A percentile compares a stretch with the other conserved stretches of the same genome.
Conservation (phyloP, 2,329 filamentous ascomycete species). For the Zymoseptoria ardabiliae region DNA sequence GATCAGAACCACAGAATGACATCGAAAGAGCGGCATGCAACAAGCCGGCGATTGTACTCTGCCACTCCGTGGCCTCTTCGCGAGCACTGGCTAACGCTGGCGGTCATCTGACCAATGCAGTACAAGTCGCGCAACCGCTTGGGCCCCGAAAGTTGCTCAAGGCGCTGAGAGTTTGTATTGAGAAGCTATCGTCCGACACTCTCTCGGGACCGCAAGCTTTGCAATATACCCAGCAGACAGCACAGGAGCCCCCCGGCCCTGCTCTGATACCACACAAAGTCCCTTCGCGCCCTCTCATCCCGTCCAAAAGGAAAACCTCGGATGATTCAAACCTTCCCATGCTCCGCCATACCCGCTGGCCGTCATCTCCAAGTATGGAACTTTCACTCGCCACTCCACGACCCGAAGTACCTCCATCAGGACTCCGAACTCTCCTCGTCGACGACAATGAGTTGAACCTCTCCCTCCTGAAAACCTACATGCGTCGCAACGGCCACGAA, state of each 20-base stretch:
- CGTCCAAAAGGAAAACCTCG: background rate
- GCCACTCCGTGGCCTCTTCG: background rate
- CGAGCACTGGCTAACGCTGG: background rate
- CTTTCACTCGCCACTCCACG: background rate
- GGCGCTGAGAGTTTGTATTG: conserved; percentile 5
- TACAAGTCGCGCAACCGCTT: conserved; percentile 5
- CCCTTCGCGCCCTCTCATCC: background rate
- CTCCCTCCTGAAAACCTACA: conserved; percentile 20
- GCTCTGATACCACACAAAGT: background rate
- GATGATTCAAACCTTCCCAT: background rate
- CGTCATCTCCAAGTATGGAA: background rate
- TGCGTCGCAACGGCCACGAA: conserved; percentile 28
- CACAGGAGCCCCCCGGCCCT: background rate
- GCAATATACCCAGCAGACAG: background rate
- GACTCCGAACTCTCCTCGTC: conserved; percentile 19
- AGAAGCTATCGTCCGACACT: background rate
- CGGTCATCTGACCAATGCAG: background rate
- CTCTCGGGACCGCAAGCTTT: background rate
- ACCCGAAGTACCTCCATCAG: background rate
- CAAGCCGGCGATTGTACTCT: background rate
- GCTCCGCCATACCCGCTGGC: background rate
- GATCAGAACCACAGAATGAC: background rate
- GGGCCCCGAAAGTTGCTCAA: conserved; percentile 6
- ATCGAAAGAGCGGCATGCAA: background rate
- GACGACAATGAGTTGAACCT: conserved; percentile 28